phyloP scores from a whole-genome alignment of 192 early-diverging fungal species.

The Helicostylum pulchrum region DNA sequence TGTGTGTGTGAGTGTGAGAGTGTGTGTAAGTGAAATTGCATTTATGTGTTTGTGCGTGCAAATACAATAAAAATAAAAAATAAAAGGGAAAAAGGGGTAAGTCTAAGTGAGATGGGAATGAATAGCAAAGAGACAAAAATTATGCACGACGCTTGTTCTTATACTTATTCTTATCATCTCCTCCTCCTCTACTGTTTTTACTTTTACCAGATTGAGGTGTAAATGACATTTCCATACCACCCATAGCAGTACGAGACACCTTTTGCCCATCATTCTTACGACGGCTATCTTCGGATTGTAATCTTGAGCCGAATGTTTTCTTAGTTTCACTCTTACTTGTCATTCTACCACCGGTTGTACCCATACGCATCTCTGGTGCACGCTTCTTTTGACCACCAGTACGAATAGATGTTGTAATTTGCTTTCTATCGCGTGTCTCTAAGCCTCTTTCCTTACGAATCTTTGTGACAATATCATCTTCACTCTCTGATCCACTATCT shows the following conservation, averaged over 20 bases:
- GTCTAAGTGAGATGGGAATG: not conserved
- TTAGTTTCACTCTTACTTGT: constrained; percentile 11
- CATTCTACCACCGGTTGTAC: constrained; percentile 3
- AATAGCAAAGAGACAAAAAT: not conserved
- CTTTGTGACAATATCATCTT: constrained; percentile 38
- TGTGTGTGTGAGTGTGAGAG: too few species aligned
- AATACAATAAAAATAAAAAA: not conserved
- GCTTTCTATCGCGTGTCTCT: constrained; percentile 18
- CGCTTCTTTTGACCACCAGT: constrained; percentile 13
- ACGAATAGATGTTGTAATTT: constrained; percentile 13
- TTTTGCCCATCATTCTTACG: constrained; percentile 26
- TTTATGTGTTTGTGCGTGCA: too few species aligned
- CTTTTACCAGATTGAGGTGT: constrained; percentile 29
- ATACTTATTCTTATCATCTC: not conserved
- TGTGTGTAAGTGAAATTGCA: too few species aligned
- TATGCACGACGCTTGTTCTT: too few species aligned
- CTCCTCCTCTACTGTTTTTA: constrained; percentile 1
- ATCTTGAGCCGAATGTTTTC: constrained; percentile 30
- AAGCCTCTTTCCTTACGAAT: constrained; percentile 35
- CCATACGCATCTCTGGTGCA: constrained; percentile 26
- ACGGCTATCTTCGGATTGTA: constrained; percentile 15
- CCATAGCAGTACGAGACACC: constrained; percentile 34
- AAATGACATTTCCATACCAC: constrained; percentile 48
- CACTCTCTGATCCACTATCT: constrained; percentile 37
- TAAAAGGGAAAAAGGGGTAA: not conserved